Conservation (phyloP, 2,329 filamentous ascomycete species). For the Beauveria caledonica region DNA sequence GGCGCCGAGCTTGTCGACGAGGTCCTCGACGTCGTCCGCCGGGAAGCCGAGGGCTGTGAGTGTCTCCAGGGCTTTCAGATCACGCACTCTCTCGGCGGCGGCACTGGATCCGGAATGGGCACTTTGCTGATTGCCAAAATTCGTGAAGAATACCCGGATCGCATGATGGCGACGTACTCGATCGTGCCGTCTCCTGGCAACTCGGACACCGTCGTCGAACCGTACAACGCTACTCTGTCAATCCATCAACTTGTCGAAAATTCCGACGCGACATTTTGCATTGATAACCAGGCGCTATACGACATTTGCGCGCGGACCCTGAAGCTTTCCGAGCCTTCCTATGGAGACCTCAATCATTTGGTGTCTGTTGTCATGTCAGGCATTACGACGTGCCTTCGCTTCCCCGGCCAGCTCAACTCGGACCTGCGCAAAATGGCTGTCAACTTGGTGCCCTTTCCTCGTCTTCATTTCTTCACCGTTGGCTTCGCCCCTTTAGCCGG, state of each 20-base stretch:
- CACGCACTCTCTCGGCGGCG: conserved; percentile 99
- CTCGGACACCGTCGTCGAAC: conserved; percentile 98
- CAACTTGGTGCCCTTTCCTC: conserved; percentile 93
- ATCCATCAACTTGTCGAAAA: conserved; percentile 99
- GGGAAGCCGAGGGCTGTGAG: conserved; percentile 97
- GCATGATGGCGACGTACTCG: conserved; percentile 99
- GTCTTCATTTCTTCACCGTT: conserved; percentile 99
- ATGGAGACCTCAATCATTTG: conserved; percentile 98
- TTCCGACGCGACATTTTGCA: conserved; percentile 99
- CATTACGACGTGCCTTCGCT: conserved; percentile 95
- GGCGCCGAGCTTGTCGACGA: conserved; percentile 98
- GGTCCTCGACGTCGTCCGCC: conserved; percentile 94
- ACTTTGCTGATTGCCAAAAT: conserved; percentile 99
- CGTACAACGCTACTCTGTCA: conserved; percentile 98
- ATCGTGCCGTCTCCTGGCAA: conserved; percentile 98
- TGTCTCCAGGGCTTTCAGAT: conserved; percentile 99
- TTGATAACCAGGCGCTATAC: conserved; percentile 99
- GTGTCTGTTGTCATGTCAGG: conserved; percentile 99
- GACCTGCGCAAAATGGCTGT: conserved; percentile 98
- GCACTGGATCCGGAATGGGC: conserved; percentile 99
- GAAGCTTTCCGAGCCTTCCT: conserved; percentile 96
- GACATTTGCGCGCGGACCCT: conserved; percentile 99
- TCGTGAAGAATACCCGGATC: conserved; percentile 98
- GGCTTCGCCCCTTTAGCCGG: conserved; percentile 97
- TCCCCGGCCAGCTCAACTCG: conserved; percentile 99